These are phyloP conservation scores for Myxozyma geophila DNA, from an alignment of 805 yeast genomes.

Conservation along the genomic window DNA sequence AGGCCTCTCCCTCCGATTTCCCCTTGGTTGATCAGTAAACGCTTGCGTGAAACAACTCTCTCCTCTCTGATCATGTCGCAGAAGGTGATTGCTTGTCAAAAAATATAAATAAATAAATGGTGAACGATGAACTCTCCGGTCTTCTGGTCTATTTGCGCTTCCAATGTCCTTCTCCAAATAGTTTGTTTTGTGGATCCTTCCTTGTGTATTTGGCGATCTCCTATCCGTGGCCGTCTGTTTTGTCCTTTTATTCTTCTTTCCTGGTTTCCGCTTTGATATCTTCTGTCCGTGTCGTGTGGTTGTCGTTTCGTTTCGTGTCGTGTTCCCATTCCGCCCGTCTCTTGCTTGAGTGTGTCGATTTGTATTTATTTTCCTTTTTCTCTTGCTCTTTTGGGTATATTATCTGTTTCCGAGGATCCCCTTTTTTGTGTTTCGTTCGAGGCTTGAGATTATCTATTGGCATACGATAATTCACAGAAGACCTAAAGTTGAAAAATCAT, in stretches of 20 bases:
- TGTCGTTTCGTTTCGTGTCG: not conserved
- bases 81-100: no score
- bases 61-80: constrained; percentile 4
- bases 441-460: no score
- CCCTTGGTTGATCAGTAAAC: constrained; percentile 10
- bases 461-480: not conserved
- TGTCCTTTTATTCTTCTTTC: constrained; percentile 2
- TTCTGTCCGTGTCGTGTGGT: not conserved
- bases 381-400: no score
- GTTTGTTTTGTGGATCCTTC: not conserved
- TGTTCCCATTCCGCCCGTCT: not conserved
- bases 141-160: constrained; percentile 1
- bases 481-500: not conserved
- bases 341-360: not conserved
- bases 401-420: no score
- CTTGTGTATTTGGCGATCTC: not conserved
- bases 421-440: not conserved
- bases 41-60: not conserved
- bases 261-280: not conserved
- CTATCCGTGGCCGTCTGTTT: not conserved
- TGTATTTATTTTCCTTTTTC: no score
- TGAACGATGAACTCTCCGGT: not conserved
- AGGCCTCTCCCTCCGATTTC: constrained; percentile 5
- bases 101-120: no score
- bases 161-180: not conserved